Evolutionary conservation across 2,329 filamentous ascomycete genomes (phyloP).

Genomic region (Xylaria sp.): DNA sequence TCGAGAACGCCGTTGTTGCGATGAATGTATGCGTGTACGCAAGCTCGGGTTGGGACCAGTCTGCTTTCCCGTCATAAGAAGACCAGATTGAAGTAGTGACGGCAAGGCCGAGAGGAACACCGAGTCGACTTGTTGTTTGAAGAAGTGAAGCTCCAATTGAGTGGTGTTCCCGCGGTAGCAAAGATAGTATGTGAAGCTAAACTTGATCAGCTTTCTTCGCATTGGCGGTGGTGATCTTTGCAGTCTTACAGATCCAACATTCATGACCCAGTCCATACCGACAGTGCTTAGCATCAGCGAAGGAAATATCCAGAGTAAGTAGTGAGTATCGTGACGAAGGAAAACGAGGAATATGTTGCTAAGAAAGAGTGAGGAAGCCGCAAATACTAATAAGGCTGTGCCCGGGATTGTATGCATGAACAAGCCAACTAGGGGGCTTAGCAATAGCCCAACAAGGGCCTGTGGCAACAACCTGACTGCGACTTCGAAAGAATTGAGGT

Average conservation of each 20-base stretch:
- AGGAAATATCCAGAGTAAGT: slow-evolving; percentile 50
- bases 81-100: slow-evolving; percentile 52
- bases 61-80: slow-evolving; percentile 44
- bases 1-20: slow-evolving; percentile 47
- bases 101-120: slow-evolving; percentile 49
- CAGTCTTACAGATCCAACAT: slow-evolving; percentile 49
- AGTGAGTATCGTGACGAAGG: slow-evolving; percentile 45
- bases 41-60: slow-evolving; percentile 39
- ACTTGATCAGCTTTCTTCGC: slow-evolving; percentile 28
- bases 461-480: slow-evolving; percentile 51
- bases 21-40: slow-evolving; percentile 50
- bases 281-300: slow-evolving; percentile 50
- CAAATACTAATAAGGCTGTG: slow-evolving; percentile 44
- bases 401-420: slow-evolving; percentile 48
- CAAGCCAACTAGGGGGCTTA: slow-evolving; percentile 50
- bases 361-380: slow-evolving; percentile 42
- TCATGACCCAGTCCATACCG: slow-evolving; percentile 52
- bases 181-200: slow-evolving; percentile 49
- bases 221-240: background rate
- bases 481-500: slow-evolving; percentile 48
- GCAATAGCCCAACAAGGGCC: slow-evolving; percentile 48
- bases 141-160: slow-evolving; percentile 49
- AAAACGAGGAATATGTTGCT: slow-evolving; percentile 51
- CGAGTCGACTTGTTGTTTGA: slow-evolving; percentile 49
- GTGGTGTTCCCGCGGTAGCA: slow-evolving; percentile 48